These are phyloP conservation scores for Solanum hybrid DNA, from an alignment of 305 asterid genomes.

Conservation along the genomic window DNA sequence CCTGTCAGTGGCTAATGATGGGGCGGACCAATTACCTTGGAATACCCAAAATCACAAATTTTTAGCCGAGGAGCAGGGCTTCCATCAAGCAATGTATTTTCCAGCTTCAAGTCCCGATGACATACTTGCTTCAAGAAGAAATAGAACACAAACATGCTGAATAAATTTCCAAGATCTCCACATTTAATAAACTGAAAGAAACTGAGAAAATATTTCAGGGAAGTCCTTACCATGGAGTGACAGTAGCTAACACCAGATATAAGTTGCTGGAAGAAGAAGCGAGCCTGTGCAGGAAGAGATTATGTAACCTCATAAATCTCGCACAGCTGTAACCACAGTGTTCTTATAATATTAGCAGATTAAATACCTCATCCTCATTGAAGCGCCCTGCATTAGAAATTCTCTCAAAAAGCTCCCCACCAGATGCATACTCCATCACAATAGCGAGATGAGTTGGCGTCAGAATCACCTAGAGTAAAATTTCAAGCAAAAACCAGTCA, in stretches of 20 bases:
- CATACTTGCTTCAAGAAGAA: constrained; percentile 65
- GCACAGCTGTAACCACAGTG: background rate
- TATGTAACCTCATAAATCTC: background rate
- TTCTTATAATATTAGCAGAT: constrained; percentile 1
- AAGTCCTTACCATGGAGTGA: constrained; percentile 43
- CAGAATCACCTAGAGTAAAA: constrained; percentile 53
- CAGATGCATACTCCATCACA: constrained; percentile 95
- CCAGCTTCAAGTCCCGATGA: constrained; percentile 88
- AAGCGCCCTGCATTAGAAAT: constrained; percentile 85
- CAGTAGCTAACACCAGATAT: constrained; percentile 83
- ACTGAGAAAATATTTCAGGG: background rate
- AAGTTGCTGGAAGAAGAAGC: constrained; percentile 74
- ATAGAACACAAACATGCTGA: constrained; percentile 6
- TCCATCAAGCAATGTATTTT: constrained; percentile 80
- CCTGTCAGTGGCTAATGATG: background rate
- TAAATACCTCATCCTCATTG: constrained; percentile 82
- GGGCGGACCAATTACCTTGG: constrained; percentile 41
- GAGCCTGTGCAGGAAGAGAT: constrained; percentile 34
- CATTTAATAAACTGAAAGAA: background rate
- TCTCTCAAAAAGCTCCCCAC: constrained; percentile 86
- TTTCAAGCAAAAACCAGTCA: constrained; percentile 1
- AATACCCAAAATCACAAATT: constrained; percentile 89
- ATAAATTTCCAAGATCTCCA: constrained; percentile 4
- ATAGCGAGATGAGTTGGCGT: constrained; percentile 93
- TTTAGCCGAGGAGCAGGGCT: constrained; percentile 86